These are phyloP conservation scores for Solanum bulbocastanum DNA, from an alignment of 257 asterid species.

Conservation along the genomic window DNA sequence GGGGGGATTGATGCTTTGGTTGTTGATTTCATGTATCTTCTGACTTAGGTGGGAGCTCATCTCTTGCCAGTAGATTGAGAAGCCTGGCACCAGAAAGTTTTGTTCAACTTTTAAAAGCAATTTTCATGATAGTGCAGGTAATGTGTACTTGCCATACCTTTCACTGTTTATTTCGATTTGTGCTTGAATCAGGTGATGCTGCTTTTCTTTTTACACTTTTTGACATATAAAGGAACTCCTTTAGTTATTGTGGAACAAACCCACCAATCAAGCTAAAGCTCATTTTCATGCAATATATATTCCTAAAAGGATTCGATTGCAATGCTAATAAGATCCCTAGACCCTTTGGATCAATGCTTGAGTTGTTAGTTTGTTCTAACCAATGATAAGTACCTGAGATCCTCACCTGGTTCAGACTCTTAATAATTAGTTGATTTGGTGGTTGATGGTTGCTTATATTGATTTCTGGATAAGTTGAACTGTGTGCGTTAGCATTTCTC, in stretches of 20 bases:
- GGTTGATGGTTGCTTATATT: neutral
- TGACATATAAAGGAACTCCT: neutral
- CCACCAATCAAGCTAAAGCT: neutral
- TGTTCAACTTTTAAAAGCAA: constrained; percentile 75
- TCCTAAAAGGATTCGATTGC: neutral
- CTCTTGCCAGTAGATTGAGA: constrained; percentile 83
- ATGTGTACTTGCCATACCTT: constrained; percentile 29
- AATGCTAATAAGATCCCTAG: neutral
- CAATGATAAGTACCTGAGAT: neutral
- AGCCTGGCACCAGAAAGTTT: constrained; percentile 82
- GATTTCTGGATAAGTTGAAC: neutral
- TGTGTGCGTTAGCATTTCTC: neutral
- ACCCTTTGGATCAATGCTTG: neutral
- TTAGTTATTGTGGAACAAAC: neutral
- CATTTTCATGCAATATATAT: neutral
- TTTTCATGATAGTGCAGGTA: constrained; percentile 93
- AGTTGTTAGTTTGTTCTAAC: neutral
- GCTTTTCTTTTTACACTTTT: neutral
- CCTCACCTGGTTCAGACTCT: neutral
- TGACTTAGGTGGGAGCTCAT: constrained; percentile 77
- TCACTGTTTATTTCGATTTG: neutral
- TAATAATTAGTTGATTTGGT: neutral
- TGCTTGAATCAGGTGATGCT: neutral
- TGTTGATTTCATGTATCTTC: neutral
- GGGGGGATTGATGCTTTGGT: neutral